Conservation (phyloP, 2,329 filamentous ascomycete species). For the Rhynchosporium graminicola region DNA sequence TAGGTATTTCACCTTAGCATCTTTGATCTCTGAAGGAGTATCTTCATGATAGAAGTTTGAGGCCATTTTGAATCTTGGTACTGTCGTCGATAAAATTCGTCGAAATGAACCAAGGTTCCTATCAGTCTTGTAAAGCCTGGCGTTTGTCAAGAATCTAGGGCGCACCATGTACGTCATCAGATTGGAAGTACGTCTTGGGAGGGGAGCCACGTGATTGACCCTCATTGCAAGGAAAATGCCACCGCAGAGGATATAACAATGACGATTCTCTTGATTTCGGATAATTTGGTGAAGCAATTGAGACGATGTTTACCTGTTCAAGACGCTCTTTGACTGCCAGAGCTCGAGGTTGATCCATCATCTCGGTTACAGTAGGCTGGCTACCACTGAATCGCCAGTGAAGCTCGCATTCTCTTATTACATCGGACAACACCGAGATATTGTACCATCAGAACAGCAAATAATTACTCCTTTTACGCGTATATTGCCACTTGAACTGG, state of each 20-base stretch:
- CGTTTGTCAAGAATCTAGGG: neutral
- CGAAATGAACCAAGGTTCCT: neutral
- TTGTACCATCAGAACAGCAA: neutral
- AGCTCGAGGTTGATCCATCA: neutral
- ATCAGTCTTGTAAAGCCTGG: neutral
- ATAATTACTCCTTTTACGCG: neutral
- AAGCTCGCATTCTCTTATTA: neutral
- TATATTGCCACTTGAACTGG: neutral
- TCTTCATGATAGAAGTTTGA: constrained; percentile 8
- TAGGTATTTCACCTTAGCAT: constrained; percentile 25
- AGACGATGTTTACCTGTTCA: neutral
- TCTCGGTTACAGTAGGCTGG: neutral
- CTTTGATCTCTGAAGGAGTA: constrained; percentile 16
- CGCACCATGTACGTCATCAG: neutral
- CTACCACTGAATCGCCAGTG: neutral
- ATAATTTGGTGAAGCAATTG: neutral
- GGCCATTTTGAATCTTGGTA: neutral
- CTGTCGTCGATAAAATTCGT: neutral
- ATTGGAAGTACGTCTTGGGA: neutral
- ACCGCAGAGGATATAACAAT: too few species aligned
- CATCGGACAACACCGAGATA: neutral
- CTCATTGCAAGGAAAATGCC: neutral
- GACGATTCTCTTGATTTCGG: neutral
- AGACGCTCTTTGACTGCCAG: too few species aligned
- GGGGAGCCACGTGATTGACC: neutral